phyloP scores from a whole-genome alignment of 805 yeast species.

The Yarrowia sp. region DNA sequence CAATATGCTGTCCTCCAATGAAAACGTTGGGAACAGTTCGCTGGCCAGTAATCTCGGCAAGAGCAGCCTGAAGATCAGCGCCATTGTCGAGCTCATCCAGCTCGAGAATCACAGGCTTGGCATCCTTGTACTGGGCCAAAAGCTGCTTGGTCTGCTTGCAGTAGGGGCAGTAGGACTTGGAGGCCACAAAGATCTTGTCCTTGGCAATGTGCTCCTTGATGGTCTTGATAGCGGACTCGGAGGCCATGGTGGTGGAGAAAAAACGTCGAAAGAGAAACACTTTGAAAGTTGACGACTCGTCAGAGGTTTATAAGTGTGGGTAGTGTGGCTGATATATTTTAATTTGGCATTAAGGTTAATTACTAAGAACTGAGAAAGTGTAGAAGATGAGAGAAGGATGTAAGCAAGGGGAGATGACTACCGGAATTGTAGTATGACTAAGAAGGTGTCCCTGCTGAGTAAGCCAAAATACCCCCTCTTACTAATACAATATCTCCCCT shows the following conservation, averaged over 20 bases:
- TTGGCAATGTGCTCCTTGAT: constrained; percentile 30
- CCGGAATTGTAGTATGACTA: too few species aligned
- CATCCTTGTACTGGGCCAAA: constrained; percentile 40
- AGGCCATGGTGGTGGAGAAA: constrained; percentile 20
- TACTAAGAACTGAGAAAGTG: background rate
- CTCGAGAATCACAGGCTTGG: constrained; percentile 44
- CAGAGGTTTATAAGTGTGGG: background rate
- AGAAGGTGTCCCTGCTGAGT: too few species aligned
- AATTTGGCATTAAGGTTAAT: background rate
- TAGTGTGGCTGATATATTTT: constrained; percentile 1
- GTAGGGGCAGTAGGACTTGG: constrained; percentile 71
- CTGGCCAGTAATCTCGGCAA: constrained; percentile 79
- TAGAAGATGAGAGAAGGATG: too few species aligned
- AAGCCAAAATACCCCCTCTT: too few species aligned
- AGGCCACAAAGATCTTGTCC: constrained; percentile 50
- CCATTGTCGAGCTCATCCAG: constrained; percentile 63
- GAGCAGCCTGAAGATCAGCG: constrained; percentile 74
- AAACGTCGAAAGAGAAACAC: constrained; percentile 25
- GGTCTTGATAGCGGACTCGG: constrained; percentile 25
- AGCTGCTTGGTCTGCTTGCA: constrained; percentile 50
- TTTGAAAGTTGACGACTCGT: background rate
- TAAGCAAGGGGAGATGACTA: too few species aligned
- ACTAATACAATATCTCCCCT: too few species aligned
- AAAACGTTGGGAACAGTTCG: constrained; percentile 91
- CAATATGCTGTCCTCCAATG: constrained; percentile 88